A percentile compares a stretch with the other conserved stretches of the same genome.
phyloP scores from a whole-genome alignment of 805 yeast genomes.

The Nakazawaea ishiwadae region DNA sequence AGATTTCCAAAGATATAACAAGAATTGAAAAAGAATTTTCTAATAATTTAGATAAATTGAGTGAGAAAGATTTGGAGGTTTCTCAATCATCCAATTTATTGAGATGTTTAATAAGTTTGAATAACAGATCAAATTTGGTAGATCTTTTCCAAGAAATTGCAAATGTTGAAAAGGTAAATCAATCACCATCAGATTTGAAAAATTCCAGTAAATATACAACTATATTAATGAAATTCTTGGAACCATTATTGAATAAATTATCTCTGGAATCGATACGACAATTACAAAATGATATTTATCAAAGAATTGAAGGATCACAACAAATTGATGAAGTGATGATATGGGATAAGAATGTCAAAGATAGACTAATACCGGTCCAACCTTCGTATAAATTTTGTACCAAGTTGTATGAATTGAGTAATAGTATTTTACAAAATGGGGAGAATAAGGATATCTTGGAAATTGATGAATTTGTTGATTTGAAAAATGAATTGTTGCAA shows the following conservation, averaged over 20 bases:
- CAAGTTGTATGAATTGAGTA: slow-evolving; percentile 6
- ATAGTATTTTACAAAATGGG: background rate
- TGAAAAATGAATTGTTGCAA: background rate
- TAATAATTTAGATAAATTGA: too few relatives aligned
- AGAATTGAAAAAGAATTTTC: too few relatives aligned
- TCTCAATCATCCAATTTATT: slow-evolving; percentile 7
- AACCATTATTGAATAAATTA: too few relatives aligned
- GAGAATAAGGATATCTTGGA: slow-evolving; percentile 4
- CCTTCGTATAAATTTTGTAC: slow-evolving; percentile 6
- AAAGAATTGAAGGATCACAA: background rate
- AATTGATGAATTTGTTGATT: background rate
- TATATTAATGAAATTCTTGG: background rate
- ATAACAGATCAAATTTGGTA: background rate
- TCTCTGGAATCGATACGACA: too few relatives aligned
- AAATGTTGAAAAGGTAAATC: background rate
- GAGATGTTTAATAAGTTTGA: slow-evolving; percentile 9
- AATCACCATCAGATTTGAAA: background rate
- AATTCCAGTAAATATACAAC: background rate
- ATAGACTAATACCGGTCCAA: slow-evolving; percentile 5
- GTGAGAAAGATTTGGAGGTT: too few relatives aligned
- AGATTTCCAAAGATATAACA: background rate
- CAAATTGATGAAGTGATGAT: background rate
- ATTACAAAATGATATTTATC: too few relatives aligned
- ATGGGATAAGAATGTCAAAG: slow-evolving; percentile 4
- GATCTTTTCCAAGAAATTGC: background rate